Percentiles rank a stretch among this genome's conserved stretches.
Evolutionary conservation across 192 early-diverging fungal genomes (phyloP).

Genomic region (Rhizoclosmatium sp.): DNA sequence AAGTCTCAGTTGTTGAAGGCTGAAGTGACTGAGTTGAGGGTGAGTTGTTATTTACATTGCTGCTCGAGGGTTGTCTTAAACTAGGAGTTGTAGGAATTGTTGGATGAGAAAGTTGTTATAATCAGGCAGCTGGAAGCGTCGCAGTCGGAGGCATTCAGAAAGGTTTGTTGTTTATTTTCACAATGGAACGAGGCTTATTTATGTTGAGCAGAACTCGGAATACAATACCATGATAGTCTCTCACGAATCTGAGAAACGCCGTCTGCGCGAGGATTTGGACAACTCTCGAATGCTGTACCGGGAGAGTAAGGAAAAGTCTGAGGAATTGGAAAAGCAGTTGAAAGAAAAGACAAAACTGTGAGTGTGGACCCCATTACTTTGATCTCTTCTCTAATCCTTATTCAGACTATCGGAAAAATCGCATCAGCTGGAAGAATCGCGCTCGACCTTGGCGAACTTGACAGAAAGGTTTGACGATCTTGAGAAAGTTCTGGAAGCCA

Average conservation of each 20-base stretch:
- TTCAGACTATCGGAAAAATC: not conserved
- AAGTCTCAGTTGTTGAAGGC: constrained; percentile 26
- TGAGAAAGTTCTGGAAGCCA: constrained; percentile 9
- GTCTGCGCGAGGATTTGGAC: not conserved
- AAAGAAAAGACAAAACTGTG: constrained; percentile 2
- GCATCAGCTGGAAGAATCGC: not conserved
- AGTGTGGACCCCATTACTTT: not conserved
- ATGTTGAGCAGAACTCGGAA: constrained; percentile 11
- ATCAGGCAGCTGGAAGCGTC: constrained; percentile 19
- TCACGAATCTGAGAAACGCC: constrained; percentile 10
- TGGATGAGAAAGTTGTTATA: constrained; percentile 28
- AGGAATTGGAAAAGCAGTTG: constrained; percentile 8
- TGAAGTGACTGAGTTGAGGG: constrained; percentile 21
- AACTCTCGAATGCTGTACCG: not conserved
- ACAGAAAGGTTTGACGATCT: constrained; percentile 22
- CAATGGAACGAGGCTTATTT: not conserved
- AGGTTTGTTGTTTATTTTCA: constrained; percentile 15
- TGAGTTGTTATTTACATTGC: not conserved
- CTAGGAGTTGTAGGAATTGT: constrained; percentile 4
- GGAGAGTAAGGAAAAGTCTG: constrained; percentile 2
- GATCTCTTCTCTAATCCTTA: not conserved
- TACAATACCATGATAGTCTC: not conserved
- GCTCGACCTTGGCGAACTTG: not conserved
- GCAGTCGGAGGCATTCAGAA: constrained; percentile 19
- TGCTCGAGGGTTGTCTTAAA: not conserved